phyloP scores from a whole-genome alignment of 2,329 filamentous ascomycete species.

The Coniochaeta sp. region DNA sequence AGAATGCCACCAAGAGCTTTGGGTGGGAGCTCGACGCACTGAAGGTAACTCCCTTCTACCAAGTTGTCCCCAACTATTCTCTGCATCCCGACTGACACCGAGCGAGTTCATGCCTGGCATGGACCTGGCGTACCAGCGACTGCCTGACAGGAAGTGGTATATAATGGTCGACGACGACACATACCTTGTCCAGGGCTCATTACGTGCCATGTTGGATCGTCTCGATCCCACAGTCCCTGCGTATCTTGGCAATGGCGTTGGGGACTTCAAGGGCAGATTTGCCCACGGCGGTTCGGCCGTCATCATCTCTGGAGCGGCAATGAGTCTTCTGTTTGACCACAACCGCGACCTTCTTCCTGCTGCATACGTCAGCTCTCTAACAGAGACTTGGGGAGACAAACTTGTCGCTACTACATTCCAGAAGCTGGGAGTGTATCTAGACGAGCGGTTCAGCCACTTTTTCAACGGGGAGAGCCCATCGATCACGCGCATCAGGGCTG shows the following conservation, averaged over 20 bases:
- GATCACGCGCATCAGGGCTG: constrained; percentile 39
- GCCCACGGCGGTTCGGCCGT: constrained; percentile 48
- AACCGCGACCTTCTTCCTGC: constrained; percentile 32
- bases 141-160: constrained; percentile 51
- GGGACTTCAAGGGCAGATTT: constrained; percentile 46
- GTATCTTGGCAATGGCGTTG: constrained; percentile 48
- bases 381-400: constrained; percentile 41
- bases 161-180: constrained; percentile 50
- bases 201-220: constrained; percentile 37
- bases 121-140: constrained; percentile 37
- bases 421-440: constrained; percentile 45
- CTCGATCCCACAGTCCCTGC: constrained; percentile 36
- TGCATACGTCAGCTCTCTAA: constrained; percentile 38
- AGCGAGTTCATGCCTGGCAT: constrained; percentile 44
- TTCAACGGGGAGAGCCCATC: constrained; percentile 49
- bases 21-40: constrained; percentile 41
- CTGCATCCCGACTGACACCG: background rate
- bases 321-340: constrained; percentile 34
- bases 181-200: constrained; percentile 39
- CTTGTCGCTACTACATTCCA: constrained; percentile 46
- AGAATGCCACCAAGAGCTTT: constrained; percentile 25
- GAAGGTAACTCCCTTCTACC: constrained; percentile 26
- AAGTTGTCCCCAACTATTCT: background rate
- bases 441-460: constrained; percentile 44
- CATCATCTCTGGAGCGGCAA: constrained; percentile 40